A percentile compares a stretch with the other conserved stretches of the same genome.
These are phyloP conservation scores for Rauvolfia tetraphylla DNA, from an alignment of 257 asterid genomes.

Conservation along the genomic window DNA sequence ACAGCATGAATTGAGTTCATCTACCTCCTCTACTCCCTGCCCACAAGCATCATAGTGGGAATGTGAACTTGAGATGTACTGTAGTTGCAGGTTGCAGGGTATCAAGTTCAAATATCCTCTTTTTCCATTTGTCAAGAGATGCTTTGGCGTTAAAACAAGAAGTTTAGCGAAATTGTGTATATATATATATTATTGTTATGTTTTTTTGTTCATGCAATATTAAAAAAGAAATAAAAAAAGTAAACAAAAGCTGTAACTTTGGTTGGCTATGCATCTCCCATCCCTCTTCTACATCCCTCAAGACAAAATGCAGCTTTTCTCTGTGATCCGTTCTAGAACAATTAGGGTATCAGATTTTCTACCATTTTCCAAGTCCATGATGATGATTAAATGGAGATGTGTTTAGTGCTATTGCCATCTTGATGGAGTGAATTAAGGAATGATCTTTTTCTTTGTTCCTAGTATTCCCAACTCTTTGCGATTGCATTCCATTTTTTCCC, in stretches of 20 bases:
- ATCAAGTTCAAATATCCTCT: neutral
- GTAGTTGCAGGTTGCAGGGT: neutral
- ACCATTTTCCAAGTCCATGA: too few species aligned
- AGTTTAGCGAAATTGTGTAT: neutral
- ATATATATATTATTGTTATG: neutral
- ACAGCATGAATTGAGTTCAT: neutral
- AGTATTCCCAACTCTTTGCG: too few species aligned
- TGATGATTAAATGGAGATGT: too few species aligned
- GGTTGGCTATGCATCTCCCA: neutral
- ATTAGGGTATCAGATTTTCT: too few species aligned
- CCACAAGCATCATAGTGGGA: neutral
- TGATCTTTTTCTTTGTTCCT: too few species aligned
- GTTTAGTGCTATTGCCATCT: too few species aligned
- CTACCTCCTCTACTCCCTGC: neutral
- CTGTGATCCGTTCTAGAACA: neutral
- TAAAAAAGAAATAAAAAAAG: neutral
- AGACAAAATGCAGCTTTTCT: neutral
- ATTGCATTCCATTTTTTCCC: too few species aligned
- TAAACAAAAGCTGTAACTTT: neutral
- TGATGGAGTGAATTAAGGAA: too few species aligned
- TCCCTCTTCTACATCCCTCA: neutral
- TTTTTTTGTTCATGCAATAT: neutral
- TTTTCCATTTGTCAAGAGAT: neutral
- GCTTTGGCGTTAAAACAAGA: conserved; percentile 1
- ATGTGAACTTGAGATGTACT: neutral